phyloP scores from a whole-genome alignment of 176 grass and related monocot species.

The Canna indica region DNA sequence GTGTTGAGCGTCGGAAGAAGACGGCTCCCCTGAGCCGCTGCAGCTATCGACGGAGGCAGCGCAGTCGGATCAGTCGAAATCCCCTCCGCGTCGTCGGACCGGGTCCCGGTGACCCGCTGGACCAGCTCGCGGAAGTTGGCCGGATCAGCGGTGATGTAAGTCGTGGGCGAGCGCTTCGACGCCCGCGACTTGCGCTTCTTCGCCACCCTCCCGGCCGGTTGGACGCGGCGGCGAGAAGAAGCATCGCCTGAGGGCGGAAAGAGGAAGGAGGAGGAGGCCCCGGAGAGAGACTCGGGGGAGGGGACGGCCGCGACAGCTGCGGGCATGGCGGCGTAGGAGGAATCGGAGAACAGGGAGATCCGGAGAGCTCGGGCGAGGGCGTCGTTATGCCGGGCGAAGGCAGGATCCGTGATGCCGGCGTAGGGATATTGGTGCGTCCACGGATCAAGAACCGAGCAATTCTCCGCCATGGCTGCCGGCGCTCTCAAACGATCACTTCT shows the following conservation, averaged over 20 bases:
- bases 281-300: neutral
- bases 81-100: neutral
- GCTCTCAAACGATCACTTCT: neutral
- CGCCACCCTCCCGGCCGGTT: constrained; percentile 18
- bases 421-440: constrained; percentile 18
- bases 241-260: neutral
- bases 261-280: neutral
- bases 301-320: neutral
- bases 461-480: constrained; percentile 32
- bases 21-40: neutral
- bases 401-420: neutral
- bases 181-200: constrained; percentile 57
- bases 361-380: constrained; percentile 50
- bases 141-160: constrained; percentile 88
- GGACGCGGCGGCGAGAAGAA: neutral
- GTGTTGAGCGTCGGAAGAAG: constrained; percentile 29
- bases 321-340: neutral
- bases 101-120: constrained; percentile 63
- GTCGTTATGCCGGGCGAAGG: constrained; percentile 27
- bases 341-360: constrained; percentile 38
- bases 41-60: neutral
- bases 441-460: constrained; percentile 24
- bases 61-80: neutral
- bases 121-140: constrained; percentile 82
- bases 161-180: constrained; percentile 56